Evolutionary conservation across 2,329 filamentous ascomycete genomes (phyloP).

Genomic region (Aspergillus fumigatus): DNA sequence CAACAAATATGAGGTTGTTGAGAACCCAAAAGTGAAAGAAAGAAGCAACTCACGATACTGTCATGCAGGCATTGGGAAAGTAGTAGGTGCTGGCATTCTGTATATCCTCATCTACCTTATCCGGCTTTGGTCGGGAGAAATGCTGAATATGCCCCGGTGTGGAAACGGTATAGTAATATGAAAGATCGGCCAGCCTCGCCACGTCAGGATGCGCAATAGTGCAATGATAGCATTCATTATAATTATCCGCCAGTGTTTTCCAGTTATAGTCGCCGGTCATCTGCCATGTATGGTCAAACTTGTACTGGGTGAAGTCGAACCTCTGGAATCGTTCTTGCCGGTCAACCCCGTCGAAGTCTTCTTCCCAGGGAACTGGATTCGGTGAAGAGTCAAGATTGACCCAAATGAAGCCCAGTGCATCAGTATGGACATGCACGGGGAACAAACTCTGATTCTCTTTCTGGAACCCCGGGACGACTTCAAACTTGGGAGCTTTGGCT

Average conservation of each 20-base stretch:
- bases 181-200: conserved; percentile 48
- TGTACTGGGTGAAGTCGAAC: conserved; percentile 20
- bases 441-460: conserved; percentile 14
- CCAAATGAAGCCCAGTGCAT: conserved; percentile 21
- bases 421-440: conserved; percentile 17
- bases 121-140: conserved; percentile 10
- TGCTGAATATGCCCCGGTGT: conserved; percentile 49
- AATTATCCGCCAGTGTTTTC: conserved; percentile 22
- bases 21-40: not conserved
- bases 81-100: conserved; percentile 23
- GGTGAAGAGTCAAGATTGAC: conserved; percentile 19
- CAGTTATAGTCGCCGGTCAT: conserved; percentile 22
- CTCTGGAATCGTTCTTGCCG: conserved; percentile 18
- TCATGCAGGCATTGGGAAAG: conserved; percentile 27
- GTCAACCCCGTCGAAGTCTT: conserved; percentile 16
- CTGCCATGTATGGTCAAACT: conserved; percentile 23
- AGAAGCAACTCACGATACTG: conserved; percentile 24
- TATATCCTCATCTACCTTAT: not conserved
- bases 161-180: conserved; percentile 51
- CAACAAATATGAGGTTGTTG: not conserved
- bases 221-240: conserved; percentile 26
- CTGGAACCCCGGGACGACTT: conserved; percentile 16
- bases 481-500: conserved; percentile 21
- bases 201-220: conserved; percentile 22
- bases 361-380: conserved; percentile 16